Evolutionary conservation across 305 asterid species (phyloP), one percentile per base, ranked within the genome.

Genomic region (Petunia hybrid): DNA sequence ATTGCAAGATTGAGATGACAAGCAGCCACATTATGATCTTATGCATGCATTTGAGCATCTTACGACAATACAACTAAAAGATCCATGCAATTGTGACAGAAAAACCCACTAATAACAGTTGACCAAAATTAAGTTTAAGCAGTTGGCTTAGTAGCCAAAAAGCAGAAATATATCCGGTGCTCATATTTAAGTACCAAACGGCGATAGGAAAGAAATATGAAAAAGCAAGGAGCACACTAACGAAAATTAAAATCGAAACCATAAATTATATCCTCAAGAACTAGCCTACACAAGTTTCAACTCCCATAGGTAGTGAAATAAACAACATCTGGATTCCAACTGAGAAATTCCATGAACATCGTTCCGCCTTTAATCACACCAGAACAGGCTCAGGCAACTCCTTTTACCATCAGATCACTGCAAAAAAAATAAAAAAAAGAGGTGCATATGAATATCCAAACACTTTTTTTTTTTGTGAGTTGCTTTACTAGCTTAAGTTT

Each of bases 321-420:
- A 4, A 14, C n/a, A 10, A 73, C 46, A 36, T 51, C 78, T 13
- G 63, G 46, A 73, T 73, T 13, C 46, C 78, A 73, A 73, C 14
- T 14, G 36, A 13, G 14, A 73, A 22, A 73, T 36, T 46, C n/a
- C 78, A 36, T 73, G 63, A 22, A 22, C 31, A 0, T 22, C 4
- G 8, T 63, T 2, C 4, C 6, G 4, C 78, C 51, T 36, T 1
- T 36, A 13, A 48, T 5, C 78, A 51, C n/a, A 8, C 45, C 4
- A 0, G 31, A 35, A 51, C 35, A 46, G 35, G 35, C 78, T 51
- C 78, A 3, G 62, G 62, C 62, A 73, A 36, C 4, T 73, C 36
- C 31, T 73, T 12, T 5, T 7, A 51, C 46, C 61, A 10, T 60
- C 62, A 73, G 42, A 73, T 73, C 78, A 73, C 78, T 73, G 78